Evolutionary conservation across 768 basidiomycete genomes (phyloP).

Genomic region (Crepidotus variabilis): DNA sequence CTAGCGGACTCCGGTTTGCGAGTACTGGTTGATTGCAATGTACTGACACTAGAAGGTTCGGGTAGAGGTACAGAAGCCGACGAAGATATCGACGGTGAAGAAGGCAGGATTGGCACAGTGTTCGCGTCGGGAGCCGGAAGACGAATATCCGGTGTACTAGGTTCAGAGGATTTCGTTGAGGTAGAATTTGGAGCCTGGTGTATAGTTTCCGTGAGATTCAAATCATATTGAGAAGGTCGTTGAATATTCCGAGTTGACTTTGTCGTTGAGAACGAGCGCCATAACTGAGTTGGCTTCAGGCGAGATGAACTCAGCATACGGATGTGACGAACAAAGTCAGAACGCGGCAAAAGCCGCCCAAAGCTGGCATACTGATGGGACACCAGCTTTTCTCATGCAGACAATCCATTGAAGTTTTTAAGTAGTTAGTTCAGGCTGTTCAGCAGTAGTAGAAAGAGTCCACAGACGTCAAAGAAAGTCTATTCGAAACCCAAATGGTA

Average conservation of each 20-base stretch:
- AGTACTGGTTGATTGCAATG: not conserved
- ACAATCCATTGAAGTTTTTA: no score
- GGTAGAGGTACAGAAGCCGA: not conserved
- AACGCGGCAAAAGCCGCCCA: not conserved
- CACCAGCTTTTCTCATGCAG: no score
- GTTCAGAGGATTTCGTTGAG: not conserved
- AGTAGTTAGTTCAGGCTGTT: no score
- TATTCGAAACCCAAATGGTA: no score
- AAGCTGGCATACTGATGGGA: no score
- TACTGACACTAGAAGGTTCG: not conserved
- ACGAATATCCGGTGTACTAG: not conserved
- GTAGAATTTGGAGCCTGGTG: not conserved
- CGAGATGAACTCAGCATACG: constrained; percentile 1
- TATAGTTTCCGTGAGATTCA: constrained; percentile 2
- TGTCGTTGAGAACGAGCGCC: not conserved
- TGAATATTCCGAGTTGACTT: constrained; percentile 4
- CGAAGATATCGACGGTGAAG: not conserved
- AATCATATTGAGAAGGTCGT: constrained; percentile 1
- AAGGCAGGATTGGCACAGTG: not conserved
- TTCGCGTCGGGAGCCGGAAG: not conserved
- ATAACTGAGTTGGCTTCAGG: not conserved
- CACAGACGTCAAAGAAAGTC: no score
- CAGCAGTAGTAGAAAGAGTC: no score
- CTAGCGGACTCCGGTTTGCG: not conserved
- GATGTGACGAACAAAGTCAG: not conserved